phyloP scores from a whole-genome alignment of 2,329 filamentous ascomycete genomes.

The Penicillium sp. region DNA sequence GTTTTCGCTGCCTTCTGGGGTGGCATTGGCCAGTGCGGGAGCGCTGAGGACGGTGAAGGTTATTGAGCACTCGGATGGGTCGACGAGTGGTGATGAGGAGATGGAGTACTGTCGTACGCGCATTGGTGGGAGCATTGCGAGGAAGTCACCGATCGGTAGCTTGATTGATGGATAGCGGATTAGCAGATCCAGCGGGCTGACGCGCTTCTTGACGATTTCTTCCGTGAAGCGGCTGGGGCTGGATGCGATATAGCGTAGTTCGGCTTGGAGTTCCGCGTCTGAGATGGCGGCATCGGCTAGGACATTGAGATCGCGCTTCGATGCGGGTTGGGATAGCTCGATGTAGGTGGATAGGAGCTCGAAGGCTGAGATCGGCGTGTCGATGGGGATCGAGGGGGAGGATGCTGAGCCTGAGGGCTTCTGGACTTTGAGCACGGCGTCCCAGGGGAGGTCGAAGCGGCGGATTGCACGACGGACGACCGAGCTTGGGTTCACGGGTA shows the following conservation, averaged over 20 bases:
- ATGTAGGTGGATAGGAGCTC: slow-evolving; percentile 68
- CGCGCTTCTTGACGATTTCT: slow-evolving; percentile 54
- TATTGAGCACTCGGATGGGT: slow-evolving; percentile 58
- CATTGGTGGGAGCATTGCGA: slow-evolving; percentile 73
- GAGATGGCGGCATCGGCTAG: slow-evolving; percentile 47
- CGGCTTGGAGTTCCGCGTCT: slow-evolving; percentile 49
- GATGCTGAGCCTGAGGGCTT: slow-evolving; percentile 46
- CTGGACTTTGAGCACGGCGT: slow-evolving; percentile 62
- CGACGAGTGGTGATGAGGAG: slow-evolving; percentile 66
- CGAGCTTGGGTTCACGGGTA: slow-evolving; percentile 66
- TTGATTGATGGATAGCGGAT: slow-evolving; percentile 59
- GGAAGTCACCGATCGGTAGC: slow-evolving; percentile 64
- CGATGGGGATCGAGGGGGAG: slow-evolving; percentile 49
- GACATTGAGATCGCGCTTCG: slow-evolving; percentile 58
- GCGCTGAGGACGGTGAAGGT: slow-evolving; percentile 66
- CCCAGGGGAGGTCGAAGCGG: slow-evolving; percentile 65
- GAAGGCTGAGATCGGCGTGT: slow-evolving; percentile 57
- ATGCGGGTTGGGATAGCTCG: slow-evolving; percentile 70
- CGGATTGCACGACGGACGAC: slow-evolving; percentile 63
- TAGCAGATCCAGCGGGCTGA: slow-evolving; percentile 62
- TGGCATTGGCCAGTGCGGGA: slow-evolving; percentile 44
- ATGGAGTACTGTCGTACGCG: slow-evolving; percentile 77
- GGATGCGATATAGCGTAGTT: slow-evolving; percentile 30
- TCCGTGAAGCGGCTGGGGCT: slow-evolving; percentile 43
- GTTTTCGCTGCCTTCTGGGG: slow-evolving; percentile 42